phyloP scores from a whole-genome alignment of 2,329 filamentous ascomycete genomes.

The Fusarium sororula region DNA sequence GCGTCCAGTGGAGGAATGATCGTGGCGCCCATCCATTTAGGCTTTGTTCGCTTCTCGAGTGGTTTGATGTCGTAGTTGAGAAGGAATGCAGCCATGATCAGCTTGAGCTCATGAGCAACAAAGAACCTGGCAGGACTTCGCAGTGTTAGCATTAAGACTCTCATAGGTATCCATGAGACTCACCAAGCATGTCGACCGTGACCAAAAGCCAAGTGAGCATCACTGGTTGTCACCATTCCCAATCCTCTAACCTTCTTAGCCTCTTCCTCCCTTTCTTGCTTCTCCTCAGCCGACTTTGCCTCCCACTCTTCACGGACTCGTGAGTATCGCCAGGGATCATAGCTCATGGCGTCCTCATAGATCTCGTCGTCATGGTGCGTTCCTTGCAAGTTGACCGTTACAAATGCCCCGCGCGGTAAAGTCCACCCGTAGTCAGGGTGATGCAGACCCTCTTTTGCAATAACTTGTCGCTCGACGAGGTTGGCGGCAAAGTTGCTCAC shows the following conservation, averaged over 20 bases:
- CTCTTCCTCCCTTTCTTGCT: conserved; percentile 45
- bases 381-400: conserved; percentile 56
- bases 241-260: conserved; percentile 48
- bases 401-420: conserved; percentile 52
- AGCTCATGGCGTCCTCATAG: conserved; percentile 53
- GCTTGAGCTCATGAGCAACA: conserved; percentile 64
- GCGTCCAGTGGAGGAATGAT: conserved; percentile 45
- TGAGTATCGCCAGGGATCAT: conserved; percentile 61
- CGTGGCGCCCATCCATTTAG: conserved; percentile 56
- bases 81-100: conserved; percentile 60
- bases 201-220: conserved; percentile 63
- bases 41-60: conserved; percentile 50
- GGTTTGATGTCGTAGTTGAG: conserved; percentile 62
- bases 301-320: conserved; percentile 52
- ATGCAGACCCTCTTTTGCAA: conserved; percentile 54
- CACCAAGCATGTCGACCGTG: conserved; percentile 63
- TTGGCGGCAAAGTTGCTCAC: conserved; percentile 57
- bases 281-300: conserved; percentile 39
- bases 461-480: conserved; percentile 57
- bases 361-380: conserved; percentile 58
- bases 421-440: conserved; percentile 46
- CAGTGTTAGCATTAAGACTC: background rate
- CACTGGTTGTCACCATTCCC: conserved; percentile 63
- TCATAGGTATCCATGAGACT: conserved; percentile 2
- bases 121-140: conserved; percentile 64